phyloP scores from a whole-genome alignment of 2,329 filamentous ascomycete genomes.

The Sclerotinia glacialis region DNA sequence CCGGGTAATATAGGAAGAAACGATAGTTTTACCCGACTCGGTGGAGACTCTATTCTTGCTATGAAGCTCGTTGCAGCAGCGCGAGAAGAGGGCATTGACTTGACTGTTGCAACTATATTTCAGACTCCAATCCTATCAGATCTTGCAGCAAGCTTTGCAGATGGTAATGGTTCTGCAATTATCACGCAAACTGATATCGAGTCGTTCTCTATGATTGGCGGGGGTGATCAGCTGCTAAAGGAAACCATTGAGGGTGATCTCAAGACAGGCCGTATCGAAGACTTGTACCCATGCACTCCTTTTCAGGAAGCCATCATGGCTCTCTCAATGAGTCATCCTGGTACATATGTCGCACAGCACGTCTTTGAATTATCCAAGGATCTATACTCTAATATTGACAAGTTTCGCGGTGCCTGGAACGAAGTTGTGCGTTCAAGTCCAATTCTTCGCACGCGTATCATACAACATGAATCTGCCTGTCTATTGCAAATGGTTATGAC shows the following conservation, averaged over 20 bases:
- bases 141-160: constrained; percentile 38
- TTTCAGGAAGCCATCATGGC: constrained; percentile 43
- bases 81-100: constrained; percentile 34
- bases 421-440: constrained; percentile 9
- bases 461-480: constrained; percentile 33
- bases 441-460: constrained; percentile 31
- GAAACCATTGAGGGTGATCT: constrained; percentile 13
- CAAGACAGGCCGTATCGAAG: constrained; percentile 32
- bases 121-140: constrained; percentile 42
- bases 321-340: constrained; percentile 37
- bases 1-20: constrained; percentile 26
- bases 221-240: constrained; percentile 28
- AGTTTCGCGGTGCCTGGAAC: constrained; percentile 27
- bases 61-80: constrained; percentile 46
- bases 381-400: constrained; percentile 25
- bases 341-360: constrained; percentile 40
- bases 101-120: constrained; percentile 47
- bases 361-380: constrained; percentile 27
- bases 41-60: constrained; percentile 40
- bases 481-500: constrained; percentile 27
- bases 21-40: constrained; percentile 43
- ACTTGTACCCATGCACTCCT: constrained; percentile 42
- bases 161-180: constrained; percentile 29
- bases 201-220: constrained; percentile 29
- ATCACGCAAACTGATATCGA: neutral